A percentile compares a stretch with the other conserved stretches of the same genome.
Conservation (phyloP, 345 rosid species). For the Gossypium thurberi region DNA sequence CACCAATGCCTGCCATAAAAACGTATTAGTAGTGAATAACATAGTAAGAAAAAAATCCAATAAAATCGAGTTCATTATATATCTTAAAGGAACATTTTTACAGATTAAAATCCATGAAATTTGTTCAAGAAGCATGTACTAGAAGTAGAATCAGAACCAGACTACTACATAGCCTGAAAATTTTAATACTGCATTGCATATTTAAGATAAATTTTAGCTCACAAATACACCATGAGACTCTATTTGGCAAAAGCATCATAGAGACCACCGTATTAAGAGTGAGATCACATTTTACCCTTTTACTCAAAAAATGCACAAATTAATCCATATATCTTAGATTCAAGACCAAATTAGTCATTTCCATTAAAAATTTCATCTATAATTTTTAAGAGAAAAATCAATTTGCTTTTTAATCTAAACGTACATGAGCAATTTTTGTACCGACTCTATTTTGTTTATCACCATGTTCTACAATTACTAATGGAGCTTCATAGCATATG, state of each 20-base stretch:
- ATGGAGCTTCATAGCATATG: background rate
- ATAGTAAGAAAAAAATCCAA: background rate
- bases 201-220: background rate
- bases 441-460: background rate
- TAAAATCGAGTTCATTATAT: background rate
- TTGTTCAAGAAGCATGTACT: background rate
- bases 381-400: no score
- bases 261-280: no score
- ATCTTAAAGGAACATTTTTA: background rate
- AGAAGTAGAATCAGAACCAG: no score
- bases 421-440: no score
- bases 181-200: background rate
- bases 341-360: no score
- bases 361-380: no score
- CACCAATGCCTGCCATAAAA: slow-evolving; percentile 57
- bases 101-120: background rate
- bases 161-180: no score
- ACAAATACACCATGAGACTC: background rate
- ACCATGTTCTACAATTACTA: background rate
- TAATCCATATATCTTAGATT: no score
- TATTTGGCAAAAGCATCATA: background rate
- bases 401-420: no score
- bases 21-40: background rate
- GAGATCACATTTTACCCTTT: no score
- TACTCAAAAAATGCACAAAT: no score